A percentile compares a stretch with the other conserved stretches of the same genome.
These are phyloP conservation scores for Omphalotus guepiniiformis DNA, from an alignment of 768 basidiomycete species.

Conservation along the genomic window DNA sequence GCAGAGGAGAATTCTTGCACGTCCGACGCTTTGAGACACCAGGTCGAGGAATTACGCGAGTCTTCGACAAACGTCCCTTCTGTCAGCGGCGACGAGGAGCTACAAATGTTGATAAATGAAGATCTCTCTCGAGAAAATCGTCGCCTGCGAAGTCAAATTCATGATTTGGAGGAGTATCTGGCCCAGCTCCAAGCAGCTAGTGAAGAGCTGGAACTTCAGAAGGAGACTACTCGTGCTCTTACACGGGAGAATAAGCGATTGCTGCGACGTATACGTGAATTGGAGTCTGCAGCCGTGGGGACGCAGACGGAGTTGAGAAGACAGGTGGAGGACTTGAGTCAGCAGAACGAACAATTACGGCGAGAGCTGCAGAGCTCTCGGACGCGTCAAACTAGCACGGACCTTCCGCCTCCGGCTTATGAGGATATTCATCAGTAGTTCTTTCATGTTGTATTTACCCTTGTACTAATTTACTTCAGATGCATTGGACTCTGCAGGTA, in stretches of 20 bases:
- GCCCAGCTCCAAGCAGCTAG: constrained; percentile 3
- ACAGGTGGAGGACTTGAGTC: constrained; percentile 6
- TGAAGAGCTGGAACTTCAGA: constrained; percentile 3
- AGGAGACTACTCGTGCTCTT: background rate
- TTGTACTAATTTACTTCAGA: too few species aligned
- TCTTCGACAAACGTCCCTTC: constrained; percentile 9
- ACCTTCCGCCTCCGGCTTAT: constrained; percentile 13
- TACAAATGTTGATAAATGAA: constrained; percentile 15
- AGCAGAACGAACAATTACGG: constrained; percentile 9
- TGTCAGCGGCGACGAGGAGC: constrained; percentile 9
- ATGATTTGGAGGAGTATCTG: constrained; percentile 9
- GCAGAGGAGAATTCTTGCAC: constrained; percentile 5
- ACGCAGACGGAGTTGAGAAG: background rate
- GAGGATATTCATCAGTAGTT: constrained; percentile 5
- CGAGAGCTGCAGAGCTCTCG: background rate
- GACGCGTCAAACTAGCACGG: background rate
- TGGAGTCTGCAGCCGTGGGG: constrained; percentile 3
- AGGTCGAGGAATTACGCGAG: constrained; percentile 11
- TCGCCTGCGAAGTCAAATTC: constrained; percentile 5
- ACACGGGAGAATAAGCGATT: constrained; percentile 11
- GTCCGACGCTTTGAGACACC: constrained; percentile 6
- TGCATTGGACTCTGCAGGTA: too few species aligned
- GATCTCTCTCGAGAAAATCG: constrained; percentile 13
- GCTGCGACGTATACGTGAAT: constrained; percentile 7
- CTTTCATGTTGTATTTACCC: too few species aligned